Conservation (phyloP, 305 asterid species). For the Galium porrigens region DNA sequence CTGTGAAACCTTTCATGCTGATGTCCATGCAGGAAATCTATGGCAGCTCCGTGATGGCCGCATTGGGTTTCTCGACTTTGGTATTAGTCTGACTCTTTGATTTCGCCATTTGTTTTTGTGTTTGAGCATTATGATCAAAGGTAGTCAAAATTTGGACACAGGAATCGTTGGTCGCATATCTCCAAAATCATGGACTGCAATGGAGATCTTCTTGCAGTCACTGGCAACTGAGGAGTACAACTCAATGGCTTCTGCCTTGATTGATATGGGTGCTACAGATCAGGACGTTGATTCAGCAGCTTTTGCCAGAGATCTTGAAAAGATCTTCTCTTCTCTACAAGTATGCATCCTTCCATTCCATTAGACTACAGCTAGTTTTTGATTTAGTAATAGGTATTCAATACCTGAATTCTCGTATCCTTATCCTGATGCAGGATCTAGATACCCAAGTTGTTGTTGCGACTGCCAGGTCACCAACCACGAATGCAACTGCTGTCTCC, state of each 20-base stretch:
- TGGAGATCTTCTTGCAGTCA: slow-evolving; percentile 77
- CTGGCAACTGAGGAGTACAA: slow-evolving; percentile 60
- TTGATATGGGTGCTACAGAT: slow-evolving; percentile 92
- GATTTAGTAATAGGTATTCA: not conserved
- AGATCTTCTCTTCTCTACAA: slow-evolving; percentile 74
- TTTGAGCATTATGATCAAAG: slow-evolving; percentile 6
- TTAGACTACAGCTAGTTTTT: not conserved
- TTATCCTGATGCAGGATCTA: slow-evolving; percentile 39
- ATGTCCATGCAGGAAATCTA: slow-evolving; percentile 93
- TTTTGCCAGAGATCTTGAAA: slow-evolving; percentile 70
- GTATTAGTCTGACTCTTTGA: slow-evolving; percentile 23
- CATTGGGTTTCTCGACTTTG: slow-evolving; percentile 93
- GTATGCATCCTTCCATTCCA: slow-evolving; percentile 21
- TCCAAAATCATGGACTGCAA: slow-evolving; percentile 87
- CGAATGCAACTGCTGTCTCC: slow-evolving; percentile 71
- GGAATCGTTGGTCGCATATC: slow-evolving; percentile 97
- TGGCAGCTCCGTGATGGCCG: slow-evolving; percentile 96
- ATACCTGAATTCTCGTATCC: not conserved
- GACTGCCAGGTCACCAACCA: slow-evolving; percentile 50
- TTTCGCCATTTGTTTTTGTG: slow-evolving; percentile 5
- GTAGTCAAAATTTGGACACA: slow-evolving; percentile 22
- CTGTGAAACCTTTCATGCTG: slow-evolving; percentile 88
- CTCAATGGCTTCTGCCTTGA: slow-evolving; percentile 83
- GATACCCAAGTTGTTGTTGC: slow-evolving; percentile 89
- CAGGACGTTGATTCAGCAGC: slow-evolving; percentile 52